Conservation (phyloP, 352 stramenopile genomes). For the Phytophthora gonapodyides region DNA sequence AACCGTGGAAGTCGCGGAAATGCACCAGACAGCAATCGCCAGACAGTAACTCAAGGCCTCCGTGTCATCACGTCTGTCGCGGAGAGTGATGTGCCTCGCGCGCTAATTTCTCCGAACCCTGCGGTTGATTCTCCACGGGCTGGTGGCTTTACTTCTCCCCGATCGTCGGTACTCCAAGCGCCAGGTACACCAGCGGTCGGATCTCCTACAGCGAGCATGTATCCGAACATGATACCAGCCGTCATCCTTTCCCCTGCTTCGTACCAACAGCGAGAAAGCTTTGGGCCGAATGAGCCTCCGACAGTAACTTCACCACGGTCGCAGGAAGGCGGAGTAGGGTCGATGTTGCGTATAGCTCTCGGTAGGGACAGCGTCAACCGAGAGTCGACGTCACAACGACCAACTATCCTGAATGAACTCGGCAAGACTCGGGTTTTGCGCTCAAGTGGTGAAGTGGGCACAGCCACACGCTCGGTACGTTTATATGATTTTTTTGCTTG, state of each 20-base stretch:
- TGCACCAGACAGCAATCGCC: conserved; percentile 34
- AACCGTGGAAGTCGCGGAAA: conserved; percentile 64
- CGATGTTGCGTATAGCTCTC: conserved; percentile 76
- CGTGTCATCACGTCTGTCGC: conserved; percentile 82
- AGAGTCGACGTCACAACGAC: conserved; percentile 47
- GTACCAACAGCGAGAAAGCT: conserved; percentile 82
- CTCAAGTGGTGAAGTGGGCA: conserved; percentile 29
- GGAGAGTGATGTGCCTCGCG: conserved; percentile 79
- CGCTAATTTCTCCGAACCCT: conserved; percentile 85
- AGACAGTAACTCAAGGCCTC: conserved; percentile 66
- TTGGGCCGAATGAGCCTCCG: conserved; percentile 36
- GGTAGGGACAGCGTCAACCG: conserved; percentile 72
- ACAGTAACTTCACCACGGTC: conserved; percentile 17
- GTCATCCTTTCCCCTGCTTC: conserved; percentile 76
- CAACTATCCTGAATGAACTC: conserved; percentile 37
- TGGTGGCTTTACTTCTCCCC: conserved; percentile 77
- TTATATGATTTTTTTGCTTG: not conserved
- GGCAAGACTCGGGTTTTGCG: conserved; percentile 41
- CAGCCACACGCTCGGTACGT: conserved; percentile 26
- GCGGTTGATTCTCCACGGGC: conserved; percentile 83
- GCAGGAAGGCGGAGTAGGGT: conserved; percentile 52
- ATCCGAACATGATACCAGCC: conserved; percentile 44
- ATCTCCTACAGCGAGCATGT: conserved; percentile 58
- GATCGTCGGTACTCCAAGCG: conserved; percentile 69
- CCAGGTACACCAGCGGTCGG: conserved; percentile 70